Evolutionary conservation across 1,284 basidiomycete genomes (phyloP).

Genomic region (Naganishia albida): DNA sequence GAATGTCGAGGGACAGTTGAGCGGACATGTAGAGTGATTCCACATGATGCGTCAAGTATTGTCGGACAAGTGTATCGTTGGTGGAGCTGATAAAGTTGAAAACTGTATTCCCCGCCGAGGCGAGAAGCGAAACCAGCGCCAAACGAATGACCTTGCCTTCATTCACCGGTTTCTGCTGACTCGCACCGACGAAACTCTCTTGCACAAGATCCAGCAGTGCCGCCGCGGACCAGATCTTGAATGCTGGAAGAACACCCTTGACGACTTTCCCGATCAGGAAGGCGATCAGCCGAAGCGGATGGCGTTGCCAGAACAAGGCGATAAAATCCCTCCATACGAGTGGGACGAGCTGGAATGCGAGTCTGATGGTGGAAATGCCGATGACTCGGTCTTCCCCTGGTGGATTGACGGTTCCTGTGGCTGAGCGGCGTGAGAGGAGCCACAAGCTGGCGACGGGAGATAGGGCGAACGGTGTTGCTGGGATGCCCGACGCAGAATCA

Average conservation of each 20-base stretch:
- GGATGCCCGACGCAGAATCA: background rate
- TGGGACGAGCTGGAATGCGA: conserved; percentile 35
- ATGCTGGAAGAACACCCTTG: conserved; percentile 37
- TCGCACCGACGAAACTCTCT: conserved; percentile 32
- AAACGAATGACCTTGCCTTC: conserved; percentile 28
- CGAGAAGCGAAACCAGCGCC: conserved; percentile 30
- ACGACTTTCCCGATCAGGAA: conserved; percentile 35
- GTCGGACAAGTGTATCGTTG: conserved; percentile 69
- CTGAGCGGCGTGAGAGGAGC: conserved; percentile 26
- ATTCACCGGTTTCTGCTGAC: conserved; percentile 13
- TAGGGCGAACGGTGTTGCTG: background rate
- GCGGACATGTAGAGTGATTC: conserved; percentile 74
- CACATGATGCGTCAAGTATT: conserved; percentile 68
- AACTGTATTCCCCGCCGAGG: conserved; percentile 33
- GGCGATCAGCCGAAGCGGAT: conserved; percentile 29
- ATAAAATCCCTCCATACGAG: conserved; percentile 32
- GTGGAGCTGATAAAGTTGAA: conserved; percentile 38
- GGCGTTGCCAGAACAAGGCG: conserved; percentile 27
- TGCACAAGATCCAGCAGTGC: conserved; percentile 40
- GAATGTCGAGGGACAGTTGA: conserved; percentile 72
- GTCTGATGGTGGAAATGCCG: conserved; percentile 31
- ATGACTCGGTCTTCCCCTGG: conserved; percentile 36
- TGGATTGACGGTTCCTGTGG: conserved; percentile 13
- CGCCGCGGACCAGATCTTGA: conserved; percentile 37
- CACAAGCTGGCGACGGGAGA: conserved; percentile 28